A percentile compares a stretch with the other conserved stretches of the same genome.
These are phyloP conservation scores for Globisporangium canariense DNA, from an alignment of 352 stramenopile species.

Conservation along the genomic window DNA sequence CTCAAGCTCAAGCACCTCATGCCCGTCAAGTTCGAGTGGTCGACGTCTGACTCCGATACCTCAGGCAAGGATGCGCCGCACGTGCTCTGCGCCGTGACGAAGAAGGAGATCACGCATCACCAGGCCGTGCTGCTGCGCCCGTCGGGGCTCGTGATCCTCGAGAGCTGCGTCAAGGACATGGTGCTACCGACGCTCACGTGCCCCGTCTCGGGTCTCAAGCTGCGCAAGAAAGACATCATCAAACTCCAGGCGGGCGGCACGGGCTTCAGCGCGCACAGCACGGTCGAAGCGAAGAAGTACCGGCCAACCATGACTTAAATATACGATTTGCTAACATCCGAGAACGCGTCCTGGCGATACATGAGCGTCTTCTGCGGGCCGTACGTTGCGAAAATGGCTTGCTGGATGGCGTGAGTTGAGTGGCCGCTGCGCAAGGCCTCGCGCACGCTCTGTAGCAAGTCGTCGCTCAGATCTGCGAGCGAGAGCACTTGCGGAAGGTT, in stretches of 20 bases:
- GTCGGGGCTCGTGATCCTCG: conserved; percentile 77
- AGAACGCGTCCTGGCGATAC: conserved; percentile 34
- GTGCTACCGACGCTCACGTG: conserved; percentile 85
- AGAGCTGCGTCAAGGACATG: conserved; percentile 80
- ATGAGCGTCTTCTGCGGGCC: conserved; percentile 45
- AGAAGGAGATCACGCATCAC: conserved; percentile 83
- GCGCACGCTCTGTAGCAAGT: conserved; percentile 49
- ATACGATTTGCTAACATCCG: conserved; percentile 40
- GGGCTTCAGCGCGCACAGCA: conserved; percentile 83
- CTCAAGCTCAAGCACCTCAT: conserved; percentile 89
- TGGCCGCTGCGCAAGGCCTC: conserved; percentile 33
- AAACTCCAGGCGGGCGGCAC: conserved; percentile 72
- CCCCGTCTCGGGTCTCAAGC: conserved; percentile 76
- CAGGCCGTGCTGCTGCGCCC: conserved; percentile 71
- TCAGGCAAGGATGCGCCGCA: conserved; percentile 26
- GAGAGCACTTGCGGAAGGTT: conserved; percentile 25
- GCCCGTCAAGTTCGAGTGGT: conserved; percentile 83
- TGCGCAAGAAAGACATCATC: conserved; percentile 85
- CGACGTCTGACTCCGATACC: conserved; percentile 19
- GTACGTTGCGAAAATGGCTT: conserved; percentile 31
- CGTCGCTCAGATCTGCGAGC: conserved; percentile 47
- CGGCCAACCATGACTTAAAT: conserved; percentile 79
- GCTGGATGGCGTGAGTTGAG: conserved; percentile 31
- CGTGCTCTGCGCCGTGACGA: conserved; percentile 74
- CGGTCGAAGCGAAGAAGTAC: conserved; percentile 86